Percentiles rank a stretch among this genome's conserved stretches.
These are phyloP conservation scores for Dunaliella sp. DNA, from an alignment of 139 green algal species.

Conservation along the genomic window DNA sequence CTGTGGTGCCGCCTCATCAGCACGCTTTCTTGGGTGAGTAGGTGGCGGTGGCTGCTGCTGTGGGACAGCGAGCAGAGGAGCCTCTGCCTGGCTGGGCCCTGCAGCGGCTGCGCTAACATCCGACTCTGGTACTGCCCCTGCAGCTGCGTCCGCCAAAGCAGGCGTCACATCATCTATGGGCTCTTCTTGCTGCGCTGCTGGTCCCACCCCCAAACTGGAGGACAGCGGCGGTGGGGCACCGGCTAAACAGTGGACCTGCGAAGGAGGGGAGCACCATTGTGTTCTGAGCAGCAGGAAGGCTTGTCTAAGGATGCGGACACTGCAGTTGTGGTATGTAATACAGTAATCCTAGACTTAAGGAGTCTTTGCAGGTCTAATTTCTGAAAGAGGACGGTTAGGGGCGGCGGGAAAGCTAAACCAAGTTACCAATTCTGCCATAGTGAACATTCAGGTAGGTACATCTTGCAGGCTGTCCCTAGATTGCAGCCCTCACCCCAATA, in stretches of 20 bases:
- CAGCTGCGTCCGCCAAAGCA: not conserved
- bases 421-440: no score
- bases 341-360: no score
- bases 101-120: no score
- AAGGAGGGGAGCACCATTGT: not conserved
- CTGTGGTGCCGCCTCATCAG: no score
- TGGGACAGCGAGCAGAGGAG: not conserved
- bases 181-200: not conserved
- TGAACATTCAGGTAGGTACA: no score
- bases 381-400: no score
- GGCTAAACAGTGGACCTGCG: slow-evolving; percentile 13
- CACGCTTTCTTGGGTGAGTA: no score
- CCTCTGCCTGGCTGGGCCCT: not conserved
- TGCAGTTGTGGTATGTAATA: no score
- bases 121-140: not conserved
- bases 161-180: slow-evolving; percentile 2
- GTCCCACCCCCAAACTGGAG: not conserved
- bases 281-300: not conserved
- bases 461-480: no score
- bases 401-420: no score
- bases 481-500: no score
- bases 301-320: not conserved
- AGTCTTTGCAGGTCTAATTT: no score
- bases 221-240: not conserved
- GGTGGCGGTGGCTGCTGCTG: not conserved